Evolutionary conservation across 768 basidiomycete species (phyloP), one percentile per base, ranked within the genome.

Genomic region (Serendipita vermifera): DNA sequence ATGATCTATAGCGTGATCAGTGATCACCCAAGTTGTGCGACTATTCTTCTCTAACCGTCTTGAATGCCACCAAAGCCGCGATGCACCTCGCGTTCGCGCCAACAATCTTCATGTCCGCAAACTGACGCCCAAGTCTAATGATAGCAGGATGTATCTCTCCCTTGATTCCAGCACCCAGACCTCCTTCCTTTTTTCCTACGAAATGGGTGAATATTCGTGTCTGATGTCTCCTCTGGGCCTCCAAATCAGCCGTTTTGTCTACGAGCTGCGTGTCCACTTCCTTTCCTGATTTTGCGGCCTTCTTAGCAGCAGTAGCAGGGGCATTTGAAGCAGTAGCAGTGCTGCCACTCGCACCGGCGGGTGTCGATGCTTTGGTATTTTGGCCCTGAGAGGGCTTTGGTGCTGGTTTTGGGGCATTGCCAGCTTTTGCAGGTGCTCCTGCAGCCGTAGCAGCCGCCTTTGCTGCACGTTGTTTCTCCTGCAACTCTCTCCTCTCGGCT

Each of bases 71-170:
- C 60, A 98, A 72, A 61, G 89, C 90, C 3, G 90, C 91, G 40
- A 97, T 93, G 64, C 91, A 93, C 58, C 96, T 76, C 4, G 96
- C 94, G 68, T 99, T 98, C 13, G 92, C 87, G 5, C 96, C 96
- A 48, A 84, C 82, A 61, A 98, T 85, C 67, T 83, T 83, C 72
- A 98, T 97, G 62, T 86, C 83, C 5, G 88, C 81, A 70, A 97
- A 94, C 60, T 92, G 81, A 29, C 97, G 73, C 7, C 88, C 93
- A 6, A 97, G 80, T 54, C 85, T 77, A 57, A 91, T 73, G 62
- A 98, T 82, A 17, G 80, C 80, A 27, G 93, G 96, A 66, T 98
- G 96, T 36, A 98, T 86, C 63, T 89, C 85, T 35, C 87, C 87
- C 66, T 91, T 89, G 55, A 74, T 33, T 70, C 72, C 39, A 72